These are phyloP conservation scores for Pezicula rhizophila DNA, from an alignment of 2,329 filamentous ascomycete genomes.

Conservation along the genomic window DNA sequence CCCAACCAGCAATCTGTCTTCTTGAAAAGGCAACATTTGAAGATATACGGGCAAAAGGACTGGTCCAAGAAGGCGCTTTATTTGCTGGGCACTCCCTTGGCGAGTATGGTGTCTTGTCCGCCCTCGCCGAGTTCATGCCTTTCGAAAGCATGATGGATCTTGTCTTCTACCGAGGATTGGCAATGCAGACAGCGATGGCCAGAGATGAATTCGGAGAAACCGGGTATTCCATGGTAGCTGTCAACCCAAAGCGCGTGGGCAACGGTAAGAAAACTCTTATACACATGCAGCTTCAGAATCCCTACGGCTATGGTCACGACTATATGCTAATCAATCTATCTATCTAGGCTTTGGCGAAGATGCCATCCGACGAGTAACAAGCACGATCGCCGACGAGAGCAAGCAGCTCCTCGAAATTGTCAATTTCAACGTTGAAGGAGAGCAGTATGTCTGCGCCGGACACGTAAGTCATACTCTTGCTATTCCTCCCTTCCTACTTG, in stretches of 20 bases:
- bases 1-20: slow-evolving; percentile 28
- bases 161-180: slow-evolving; percentile 28
- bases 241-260: slow-evolving; percentile 23
- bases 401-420: slow-evolving; percentile 28
- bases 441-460: slow-evolving; percentile 33
- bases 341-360: neutral
- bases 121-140: slow-evolving; percentile 24
- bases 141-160: slow-evolving; percentile 22
- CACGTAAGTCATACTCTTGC: slow-evolving; percentile 4
- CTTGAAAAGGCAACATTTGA: slow-evolving; percentile 25
- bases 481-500: slow-evolving; percentile 38
- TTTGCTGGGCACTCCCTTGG: slow-evolving; percentile 30
- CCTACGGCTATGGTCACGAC: too few relatives aligned
- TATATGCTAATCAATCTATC: neutral
- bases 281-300: neutral
- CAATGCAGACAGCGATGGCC: slow-evolving; percentile 28
- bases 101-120: slow-evolving; percentile 25
- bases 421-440: slow-evolving; percentile 27
- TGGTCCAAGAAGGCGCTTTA: slow-evolving; percentile 12
- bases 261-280: slow-evolving; percentile 1
- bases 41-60: slow-evolving; percentile 23
- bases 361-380: slow-evolving; percentile 9
- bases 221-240: slow-evolving; percentile 25
- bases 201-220: slow-evolving; percentile 21
- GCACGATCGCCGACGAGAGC: slow-evolving; percentile 16